Evolutionary conservation across 1,284 basidiomycete species (phyloP), one percentile per base, ranked within the genome.

Genomic region (Rhodotorula sp.): DNA sequence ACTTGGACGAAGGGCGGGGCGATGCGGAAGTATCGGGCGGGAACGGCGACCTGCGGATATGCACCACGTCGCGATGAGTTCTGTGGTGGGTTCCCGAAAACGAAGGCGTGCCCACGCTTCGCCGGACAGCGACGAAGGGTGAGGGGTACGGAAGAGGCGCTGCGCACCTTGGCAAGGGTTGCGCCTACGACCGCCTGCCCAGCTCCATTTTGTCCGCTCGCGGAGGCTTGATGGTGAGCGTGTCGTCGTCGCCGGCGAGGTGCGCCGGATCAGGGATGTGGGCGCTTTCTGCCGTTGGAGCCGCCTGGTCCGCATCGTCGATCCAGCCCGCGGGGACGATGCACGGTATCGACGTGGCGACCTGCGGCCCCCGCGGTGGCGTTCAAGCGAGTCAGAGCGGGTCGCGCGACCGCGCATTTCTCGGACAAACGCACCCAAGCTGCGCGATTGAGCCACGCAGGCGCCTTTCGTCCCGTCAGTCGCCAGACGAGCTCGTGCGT

Each of bases 371-470:
- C 7, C 13, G 13, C 27, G 5, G 13, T 53, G 12, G 3, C 12
- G n/a, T 13, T 23, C 4, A 42, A 44, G 41, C 44, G n/a, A 21
- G 41, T 7, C 1, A 52, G 54, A n/a, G 7, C 16, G n/a, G 10
- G 52, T n/a, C 5, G 41, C 1, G 48, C 25, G 4, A 4, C 14
- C 1, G 21, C 27, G 44, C n/a, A 25, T 13, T 58, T 3, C 4
- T 12, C n/a, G n/a, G 61, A 21, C 23, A n/a, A 44, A 64, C 67
- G 42, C 16, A 69, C 74, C 67, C 70, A 75, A 3, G 72, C 70
- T 1, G 74, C 74, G 7, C 74, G 67, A 27, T 75, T 80, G 64
- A 80, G 70, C 78, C 77, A 80, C 2, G 48, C 44, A 0, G 80
- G 79, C 10, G 78, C 71, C 21, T 60, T 27, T 7, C 71, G 55